phyloP scores from a whole-genome alignment of 2,329 filamentous ascomycete species.

The Penicillium sp. region DNA sequence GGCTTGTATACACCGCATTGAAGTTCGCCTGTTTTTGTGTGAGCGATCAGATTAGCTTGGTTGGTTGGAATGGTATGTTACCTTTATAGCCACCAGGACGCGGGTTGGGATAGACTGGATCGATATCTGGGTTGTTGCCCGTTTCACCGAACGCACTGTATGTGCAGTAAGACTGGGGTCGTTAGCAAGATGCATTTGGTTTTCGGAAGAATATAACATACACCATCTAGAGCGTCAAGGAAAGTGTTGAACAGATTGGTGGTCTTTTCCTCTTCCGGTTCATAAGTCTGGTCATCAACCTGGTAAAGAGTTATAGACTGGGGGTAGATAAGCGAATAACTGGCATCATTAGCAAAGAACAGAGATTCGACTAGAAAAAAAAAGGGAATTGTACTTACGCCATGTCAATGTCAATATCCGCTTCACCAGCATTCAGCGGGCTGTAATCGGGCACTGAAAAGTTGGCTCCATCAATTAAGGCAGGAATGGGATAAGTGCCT shows the following conservation, averaged over 20 bases:
- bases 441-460: conserved; percentile 36
- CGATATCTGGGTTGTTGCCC: conserved; percentile 48
- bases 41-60: conserved; percentile 24
- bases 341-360: background rate
- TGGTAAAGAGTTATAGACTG: conserved; percentile 53
- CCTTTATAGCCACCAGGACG: conserved; percentile 51
- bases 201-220: conserved; percentile 7
- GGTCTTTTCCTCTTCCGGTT: conserved; percentile 31
- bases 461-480: conserved; percentile 50
- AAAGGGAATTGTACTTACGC: conserved; percentile 33
- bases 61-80: conserved; percentile 32
- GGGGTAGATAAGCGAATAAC: conserved; percentile 50
- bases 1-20: conserved; percentile 53
- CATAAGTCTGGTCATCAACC: conserved; percentile 48
- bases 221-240: conserved; percentile 52
- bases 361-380: background rate
- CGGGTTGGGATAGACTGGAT: conserved; percentile 52
- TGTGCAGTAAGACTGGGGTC: conserved; percentile 48
- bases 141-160: conserved; percentile 51
- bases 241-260: conserved; percentile 47
- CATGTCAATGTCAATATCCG: conserved; percentile 55
- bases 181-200: background rate
- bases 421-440: conserved; percentile 44
- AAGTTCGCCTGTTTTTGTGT: conserved; percentile 27
- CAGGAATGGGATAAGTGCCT: conserved; percentile 46